Evolutionary conservation across 768 basidiomycete species (phyloP).

Genomic region (Tephrocybe sp.): DNA sequence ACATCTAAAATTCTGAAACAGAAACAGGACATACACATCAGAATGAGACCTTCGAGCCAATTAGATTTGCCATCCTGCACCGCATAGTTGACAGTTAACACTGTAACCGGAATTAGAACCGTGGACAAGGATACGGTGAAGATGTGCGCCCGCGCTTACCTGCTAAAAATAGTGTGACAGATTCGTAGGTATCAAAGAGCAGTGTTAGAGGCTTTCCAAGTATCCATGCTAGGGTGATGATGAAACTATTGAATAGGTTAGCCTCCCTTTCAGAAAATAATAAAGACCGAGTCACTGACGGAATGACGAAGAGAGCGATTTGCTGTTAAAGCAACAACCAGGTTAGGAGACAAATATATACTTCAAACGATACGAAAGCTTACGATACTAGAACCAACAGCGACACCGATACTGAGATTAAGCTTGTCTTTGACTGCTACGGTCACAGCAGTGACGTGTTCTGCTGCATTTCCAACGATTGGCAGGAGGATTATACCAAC

Average conservation of each 20-base stretch:
- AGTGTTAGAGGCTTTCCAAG: slow-evolving; percentile 77
- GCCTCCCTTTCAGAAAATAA: not conserved
- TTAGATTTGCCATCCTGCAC: slow-evolving; percentile 87
- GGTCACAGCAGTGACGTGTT: slow-evolving; percentile 89
- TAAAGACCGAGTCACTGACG: slow-evolving; percentile 25
- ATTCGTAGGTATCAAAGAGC: slow-evolving; percentile 87
- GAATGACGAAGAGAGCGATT: slow-evolving; percentile 50
- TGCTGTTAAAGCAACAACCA: slow-evolving; percentile 42
- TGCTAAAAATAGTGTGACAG: slow-evolving; percentile 53
- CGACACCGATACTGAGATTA: slow-evolving; percentile 83
- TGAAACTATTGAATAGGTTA: slow-evolving; percentile 41
- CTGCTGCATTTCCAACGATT: slow-evolving; percentile 90
- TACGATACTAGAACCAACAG: slow-evolving; percentile 83
- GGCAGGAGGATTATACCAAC: slow-evolving; percentile 85
- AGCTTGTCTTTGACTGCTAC: slow-evolving; percentile 92
- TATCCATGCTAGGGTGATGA: slow-evolving; percentile 79
- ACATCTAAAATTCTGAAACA: not conserved
- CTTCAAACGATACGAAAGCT: slow-evolving; percentile 19
- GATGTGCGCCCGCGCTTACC: slow-evolving; percentile 21
- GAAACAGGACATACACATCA: slow-evolving; percentile 52
- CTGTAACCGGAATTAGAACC: slow-evolving; percentile 26
- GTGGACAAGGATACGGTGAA: no score
- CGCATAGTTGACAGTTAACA: slow-evolving; percentile 82
- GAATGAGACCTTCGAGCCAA: slow-evolving; percentile 79
- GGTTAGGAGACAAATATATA: slow-evolving; percentile 9